A percentile compares a stretch with the other conserved stretches of the same genome.
phyloP scores from a whole-genome alignment of 2,329 filamentous ascomycete species.

The Conoideocrella luteorostrata region DNA sequence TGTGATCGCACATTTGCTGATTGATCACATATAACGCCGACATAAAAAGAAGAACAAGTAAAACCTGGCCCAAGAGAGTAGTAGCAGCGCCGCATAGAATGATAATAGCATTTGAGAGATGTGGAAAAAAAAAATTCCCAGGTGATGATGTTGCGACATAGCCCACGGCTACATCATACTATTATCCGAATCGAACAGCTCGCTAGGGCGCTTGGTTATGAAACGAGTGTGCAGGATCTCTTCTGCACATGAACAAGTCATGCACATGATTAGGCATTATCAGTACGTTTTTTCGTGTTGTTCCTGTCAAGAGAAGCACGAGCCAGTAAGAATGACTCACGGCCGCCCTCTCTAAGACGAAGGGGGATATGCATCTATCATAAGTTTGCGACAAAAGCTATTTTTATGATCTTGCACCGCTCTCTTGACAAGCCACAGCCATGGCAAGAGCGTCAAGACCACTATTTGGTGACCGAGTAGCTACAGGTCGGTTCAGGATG shows the following conservation, averaged over 20 bases:
- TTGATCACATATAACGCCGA: constrained; percentile 1
- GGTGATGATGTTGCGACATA: no score
- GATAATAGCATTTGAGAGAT: neutral
- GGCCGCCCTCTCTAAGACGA: no score
- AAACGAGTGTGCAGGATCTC: constrained; percentile 1
- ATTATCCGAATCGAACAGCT: no score
- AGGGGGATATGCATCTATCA: no score
- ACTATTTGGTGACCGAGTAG: constrained; percentile 39
- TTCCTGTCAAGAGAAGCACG: no score
- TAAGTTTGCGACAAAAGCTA: neutral
- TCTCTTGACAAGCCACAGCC: constrained; percentile 47
- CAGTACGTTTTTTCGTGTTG: neutral
- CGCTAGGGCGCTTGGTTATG: neutral
- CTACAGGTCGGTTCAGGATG: constrained; percentile 37
- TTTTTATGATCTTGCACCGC: constrained; percentile 15
- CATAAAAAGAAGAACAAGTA: neutral
- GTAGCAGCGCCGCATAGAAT: constrained; percentile 1
- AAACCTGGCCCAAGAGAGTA: neutral
- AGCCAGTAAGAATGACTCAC: no score
- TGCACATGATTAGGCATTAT: constrained; percentile 5
- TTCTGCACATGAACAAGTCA: neutral
- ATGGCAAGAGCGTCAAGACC: constrained; percentile 50
- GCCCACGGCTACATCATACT: no score
- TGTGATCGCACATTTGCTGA: constrained; percentile 1
- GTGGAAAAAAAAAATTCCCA: neutral